phyloP scores from a whole-genome alignment of 208 protist genomes.

The Leishmania guyanensis region DNA sequence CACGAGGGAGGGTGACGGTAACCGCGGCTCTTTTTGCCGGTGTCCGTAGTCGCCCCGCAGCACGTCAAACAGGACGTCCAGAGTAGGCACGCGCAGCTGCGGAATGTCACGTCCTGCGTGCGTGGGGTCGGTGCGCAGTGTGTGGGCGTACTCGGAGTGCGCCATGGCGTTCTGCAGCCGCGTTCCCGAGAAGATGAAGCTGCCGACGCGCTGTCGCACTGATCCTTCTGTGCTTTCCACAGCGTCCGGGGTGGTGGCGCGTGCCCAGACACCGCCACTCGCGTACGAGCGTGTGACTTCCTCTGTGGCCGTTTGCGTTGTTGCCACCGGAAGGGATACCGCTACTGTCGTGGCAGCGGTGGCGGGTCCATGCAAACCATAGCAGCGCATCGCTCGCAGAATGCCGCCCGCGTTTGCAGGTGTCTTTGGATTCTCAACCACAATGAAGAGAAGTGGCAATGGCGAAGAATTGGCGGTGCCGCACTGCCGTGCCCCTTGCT shows the following conservation, averaged over 20 bases:
- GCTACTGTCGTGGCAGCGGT: not conserved
- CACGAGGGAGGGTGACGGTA: slow-evolving; percentile 5
- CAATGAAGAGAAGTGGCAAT: slow-evolving; percentile 46
- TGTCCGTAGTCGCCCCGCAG: slow-evolving; percentile 24
- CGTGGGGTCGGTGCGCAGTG: slow-evolving; percentile 47
- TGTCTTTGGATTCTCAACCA: slow-evolving; percentile 75
- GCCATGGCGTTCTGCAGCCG: slow-evolving; percentile 43
- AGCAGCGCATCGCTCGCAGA: slow-evolving; percentile 63
- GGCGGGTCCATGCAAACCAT: slow-evolving; percentile 26
- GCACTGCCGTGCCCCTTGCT: slow-evolving; percentile 8
- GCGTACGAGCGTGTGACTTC: not conserved
- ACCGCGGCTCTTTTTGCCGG: not conserved
- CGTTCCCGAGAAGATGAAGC: slow-evolving; percentile 59
- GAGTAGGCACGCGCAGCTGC: slow-evolving; percentile 35
- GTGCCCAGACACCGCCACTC: not conserved
- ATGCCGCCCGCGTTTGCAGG: slow-evolving; percentile 70
- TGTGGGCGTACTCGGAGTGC: slow-evolving; percentile 24
- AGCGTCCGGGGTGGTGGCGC: not conserved
- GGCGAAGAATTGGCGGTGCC: not conserved
- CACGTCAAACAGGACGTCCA: slow-evolving; percentile 47
- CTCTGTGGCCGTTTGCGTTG: not conserved
- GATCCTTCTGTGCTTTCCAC: slow-evolving; percentile 2
- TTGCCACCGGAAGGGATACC: not conserved
- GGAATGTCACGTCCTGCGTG: slow-evolving; percentile 38
- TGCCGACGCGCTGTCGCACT: slow-evolving; percentile 18